These are phyloP conservation scores for Rosa multiflora DNA, from an alignment of 306 rosid species.

Conservation along the genomic window DNA sequence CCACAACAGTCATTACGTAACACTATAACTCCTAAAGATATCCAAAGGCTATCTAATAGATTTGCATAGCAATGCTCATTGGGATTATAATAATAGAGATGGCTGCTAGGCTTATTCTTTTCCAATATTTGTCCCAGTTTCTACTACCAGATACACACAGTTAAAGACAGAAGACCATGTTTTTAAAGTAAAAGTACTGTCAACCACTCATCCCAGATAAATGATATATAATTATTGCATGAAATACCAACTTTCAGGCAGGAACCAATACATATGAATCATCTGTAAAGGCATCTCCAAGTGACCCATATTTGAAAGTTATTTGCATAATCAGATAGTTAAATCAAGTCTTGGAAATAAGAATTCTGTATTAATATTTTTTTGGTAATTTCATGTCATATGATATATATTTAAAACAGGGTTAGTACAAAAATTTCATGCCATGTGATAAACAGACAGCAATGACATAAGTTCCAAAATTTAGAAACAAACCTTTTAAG, in stretches of 20 bases:
- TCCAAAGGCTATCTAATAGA: not conserved
- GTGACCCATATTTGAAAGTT: not conserved
- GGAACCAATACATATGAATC: conserved; percentile 12
- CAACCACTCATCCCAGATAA: conserved; percentile 12
- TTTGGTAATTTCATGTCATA: conserved; percentile 13
- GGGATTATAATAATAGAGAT: not conserved
- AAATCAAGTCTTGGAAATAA: not conserved
- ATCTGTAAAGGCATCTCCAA: not conserved
- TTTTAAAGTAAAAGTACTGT: not conserved
- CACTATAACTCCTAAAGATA: not conserved
- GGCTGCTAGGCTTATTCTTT: not conserved
- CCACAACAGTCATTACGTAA: not conserved
- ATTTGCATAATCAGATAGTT: not conserved
- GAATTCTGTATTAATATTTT: not conserved
- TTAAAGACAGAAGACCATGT: not conserved
- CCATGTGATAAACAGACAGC: conserved; percentile 14
- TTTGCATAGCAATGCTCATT: not conserved
- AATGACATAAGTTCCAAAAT: conserved; percentile 26
- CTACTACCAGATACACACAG: not conserved
- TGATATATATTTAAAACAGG: conserved; percentile 5
- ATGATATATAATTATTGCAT: conserved; percentile 22
- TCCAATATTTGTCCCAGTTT: not conserved
- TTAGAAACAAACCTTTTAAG: conserved; percentile 66
- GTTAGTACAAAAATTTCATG: conserved; percentile 7
- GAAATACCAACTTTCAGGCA: conserved; percentile 6